phyloP scores from a whole-genome alignment of 768 basidiomycete genomes.

The Chalciporus pseudorubinellus region DNA sequence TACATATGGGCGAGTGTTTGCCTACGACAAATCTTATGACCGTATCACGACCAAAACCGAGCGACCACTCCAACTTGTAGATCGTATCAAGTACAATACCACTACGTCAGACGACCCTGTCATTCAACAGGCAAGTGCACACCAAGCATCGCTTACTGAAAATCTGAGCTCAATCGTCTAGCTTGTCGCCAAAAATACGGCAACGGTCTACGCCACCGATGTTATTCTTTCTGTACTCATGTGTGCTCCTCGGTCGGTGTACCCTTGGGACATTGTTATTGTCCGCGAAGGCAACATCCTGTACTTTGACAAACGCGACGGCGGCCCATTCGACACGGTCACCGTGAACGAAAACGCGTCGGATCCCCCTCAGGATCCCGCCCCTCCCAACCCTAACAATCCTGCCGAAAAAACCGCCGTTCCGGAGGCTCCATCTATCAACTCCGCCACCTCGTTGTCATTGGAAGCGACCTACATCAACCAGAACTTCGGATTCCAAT shows the following conservation, averaged over 20 bases:
- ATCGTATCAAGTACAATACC: slow-evolving; percentile 95
- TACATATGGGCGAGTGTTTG: slow-evolving; percentile 83
- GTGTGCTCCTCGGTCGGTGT: slow-evolving; percentile 92
- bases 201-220: slow-evolving; percentile 92
- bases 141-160: background rate
- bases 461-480: slow-evolving; percentile 99
- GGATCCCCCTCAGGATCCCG: slow-evolving; percentile 85
- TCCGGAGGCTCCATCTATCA: slow-evolving; percentile 81
- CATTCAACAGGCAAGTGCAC: slow-evolving; percentile 72
- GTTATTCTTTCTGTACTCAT: slow-evolving; percentile 93
- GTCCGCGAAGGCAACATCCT: slow-evolving; percentile 89
- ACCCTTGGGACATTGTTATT: slow-evolving; percentile 98
- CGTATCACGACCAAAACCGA: slow-evolving; percentile 93
- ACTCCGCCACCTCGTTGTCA: slow-evolving; percentile 89
- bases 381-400: slow-evolving; percentile 76
- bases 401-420: slow-evolving; percentile 59
- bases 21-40: slow-evolving; percentile 94
- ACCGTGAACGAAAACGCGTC: slow-evolving; percentile 98
- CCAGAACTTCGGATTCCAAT: slow-evolving; percentile 97
- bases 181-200: slow-evolving; percentile 78
- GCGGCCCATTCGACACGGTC: slow-evolving; percentile 94
- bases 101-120: slow-evolving; percentile 98
- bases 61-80: slow-evolving; percentile 84
- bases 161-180: slow-evolving; percentile 30
- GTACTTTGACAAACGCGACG: slow-evolving; percentile 97